These are phyloP conservation scores for Sugiyamaella chiloensis DNA, from an alignment of 805 yeast species.

Conservation along the genomic window DNA sequence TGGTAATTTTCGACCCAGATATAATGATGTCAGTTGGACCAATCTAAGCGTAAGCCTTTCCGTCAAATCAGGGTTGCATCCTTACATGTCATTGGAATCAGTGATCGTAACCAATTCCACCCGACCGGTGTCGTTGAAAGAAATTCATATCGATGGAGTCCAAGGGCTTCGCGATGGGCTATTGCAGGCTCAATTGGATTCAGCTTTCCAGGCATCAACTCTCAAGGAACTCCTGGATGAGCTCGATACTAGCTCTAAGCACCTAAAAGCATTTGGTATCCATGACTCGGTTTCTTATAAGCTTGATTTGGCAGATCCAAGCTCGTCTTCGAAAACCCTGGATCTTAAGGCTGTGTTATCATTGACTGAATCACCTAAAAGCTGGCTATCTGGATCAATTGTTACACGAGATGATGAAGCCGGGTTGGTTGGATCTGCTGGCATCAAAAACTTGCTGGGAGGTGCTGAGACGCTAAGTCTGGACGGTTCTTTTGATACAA, in stretches of 20 bases:
- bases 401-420: slow-evolving; percentile 21
- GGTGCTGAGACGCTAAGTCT: slow-evolving; percentile 55
- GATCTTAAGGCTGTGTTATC: slow-evolving; percentile 18
- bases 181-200: slow-evolving; percentile 27
- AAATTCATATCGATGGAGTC: slow-evolving; percentile 30
- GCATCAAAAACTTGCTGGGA: slow-evolving; percentile 53
- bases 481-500: slow-evolving; percentile 43
- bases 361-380: slow-evolving; percentile 10
- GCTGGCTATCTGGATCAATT: slow-evolving; percentile 7
- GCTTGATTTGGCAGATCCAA: slow-evolving; percentile 13
- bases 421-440: slow-evolving; percentile 41
- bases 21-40: no score
- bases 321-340: not conserved
- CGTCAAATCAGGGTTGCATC: not conserved
- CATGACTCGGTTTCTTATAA: slow-evolving; percentile 10
- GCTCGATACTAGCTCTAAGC: slow-evolving; percentile 24
- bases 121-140: slow-evolving; percentile 28
- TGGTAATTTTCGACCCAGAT: no score
- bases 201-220: slow-evolving; percentile 26
- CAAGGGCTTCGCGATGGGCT: slow-evolving; percentile 26
- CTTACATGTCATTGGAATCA: not conserved
- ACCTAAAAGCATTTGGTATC: slow-evolving; percentile 15
- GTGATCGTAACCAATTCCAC: slow-evolving; percentile 27
- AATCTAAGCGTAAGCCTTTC: no score
- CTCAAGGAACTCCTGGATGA: slow-evolving; percentile 25